Evolutionary conservation across 1,284 basidiomycete species (phyloP).

Genomic region (Microbotryum saponariae): DNA sequence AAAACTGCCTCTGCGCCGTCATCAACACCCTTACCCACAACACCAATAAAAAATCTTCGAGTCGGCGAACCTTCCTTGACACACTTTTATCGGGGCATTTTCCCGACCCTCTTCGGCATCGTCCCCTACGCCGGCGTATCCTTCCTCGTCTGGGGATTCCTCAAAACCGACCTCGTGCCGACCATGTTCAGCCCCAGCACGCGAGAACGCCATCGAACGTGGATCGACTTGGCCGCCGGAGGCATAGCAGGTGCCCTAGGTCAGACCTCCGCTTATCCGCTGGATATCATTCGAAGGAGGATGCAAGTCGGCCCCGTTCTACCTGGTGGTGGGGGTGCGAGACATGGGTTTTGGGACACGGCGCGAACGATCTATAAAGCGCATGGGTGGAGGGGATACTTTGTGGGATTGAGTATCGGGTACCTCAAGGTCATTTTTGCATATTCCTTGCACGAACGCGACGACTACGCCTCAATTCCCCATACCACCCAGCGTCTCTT

Average conservation of each 20-base stretch:
- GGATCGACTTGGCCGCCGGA: constrained; percentile 62
- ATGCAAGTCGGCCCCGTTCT: constrained; percentile 94
- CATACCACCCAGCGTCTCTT: too few relatives aligned
- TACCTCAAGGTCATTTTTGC: constrained; percentile 71
- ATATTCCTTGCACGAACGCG: too few relatives aligned
- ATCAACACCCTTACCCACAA: constrained; percentile 6
- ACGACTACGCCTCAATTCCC: too few relatives aligned
- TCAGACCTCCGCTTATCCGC: constrained; percentile 91
- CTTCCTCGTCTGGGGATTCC: constrained; percentile 84
- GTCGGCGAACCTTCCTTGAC: constrained; percentile 50
- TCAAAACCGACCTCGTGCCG: constrained; percentile 60
- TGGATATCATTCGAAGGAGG: constrained; percentile 84
- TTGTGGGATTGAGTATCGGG: constrained; percentile 85
- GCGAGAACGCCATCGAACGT: constrained; percentile 44
- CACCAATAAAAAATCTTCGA: constrained; percentile 31
- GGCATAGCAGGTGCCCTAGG: constrained; percentile 81
- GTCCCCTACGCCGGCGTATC: constrained; percentile 94
- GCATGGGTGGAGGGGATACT: constrained; percentile 80
- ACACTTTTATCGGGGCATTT: constrained; percentile 94
- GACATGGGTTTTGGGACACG: constrained; percentile 74
- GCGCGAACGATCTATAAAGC: constrained; percentile 58
- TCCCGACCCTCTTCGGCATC: constrained; percentile 83
- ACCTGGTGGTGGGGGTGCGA: constrained; percentile 53
- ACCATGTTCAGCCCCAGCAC: constrained; percentile 7
- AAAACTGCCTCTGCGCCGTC: constrained; percentile 15